Percentiles rank a stretch among this genome's conserved stretches.
Conservation (phyloP, 495 filamentous ascomycete species). For the Hyaloscypha variabilis region DNA sequence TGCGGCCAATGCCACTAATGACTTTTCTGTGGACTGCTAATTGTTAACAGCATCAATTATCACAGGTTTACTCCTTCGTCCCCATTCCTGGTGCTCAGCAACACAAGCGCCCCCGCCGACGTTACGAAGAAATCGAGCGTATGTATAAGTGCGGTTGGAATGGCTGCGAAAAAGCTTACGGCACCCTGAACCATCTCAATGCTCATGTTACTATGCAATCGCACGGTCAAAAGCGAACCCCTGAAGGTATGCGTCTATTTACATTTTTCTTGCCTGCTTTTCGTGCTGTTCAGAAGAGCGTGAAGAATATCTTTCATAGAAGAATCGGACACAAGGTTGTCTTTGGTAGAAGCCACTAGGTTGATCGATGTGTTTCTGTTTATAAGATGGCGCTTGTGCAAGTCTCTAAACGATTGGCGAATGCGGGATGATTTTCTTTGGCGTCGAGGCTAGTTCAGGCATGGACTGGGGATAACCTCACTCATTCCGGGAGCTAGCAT, state of each 20-base stretch:
- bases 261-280: conserved; percentile 5
- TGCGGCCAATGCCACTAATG: background rate
- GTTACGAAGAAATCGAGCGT: conserved; percentile 98
- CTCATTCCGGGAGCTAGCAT: conserved; percentile 27
- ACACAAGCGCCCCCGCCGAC: conserved; percentile 91
- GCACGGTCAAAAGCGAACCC: conserved; percentile 88
- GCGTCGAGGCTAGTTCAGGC: conserved; percentile 25
- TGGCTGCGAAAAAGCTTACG: conserved; percentile 97
- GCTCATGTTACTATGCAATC: conserved; percentile 98
- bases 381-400: conserved; percentile 9
- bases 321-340: too few relatives aligned
- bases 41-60: conserved; percentile 48
- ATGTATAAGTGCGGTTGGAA: conserved; percentile 99
- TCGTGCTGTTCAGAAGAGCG: too few relatives aligned
- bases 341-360: too few relatives aligned
- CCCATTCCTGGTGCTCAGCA: conserved; percentile 97
- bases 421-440: conserved; percentile 24
- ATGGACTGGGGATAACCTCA: conserved; percentile 33
- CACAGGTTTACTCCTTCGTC: conserved; percentile 95
- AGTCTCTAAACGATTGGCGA: conserved; percentile 1
- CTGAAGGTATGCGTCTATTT: conserved; percentile 75
- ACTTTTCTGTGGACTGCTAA: conserved; percentile 15
- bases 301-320: too few relatives aligned
- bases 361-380: background rate
- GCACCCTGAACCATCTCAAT: conserved; percentile 94